phyloP scores from a whole-genome alignment of 345 rosid species.

The Murraya koenigii region DNA sequence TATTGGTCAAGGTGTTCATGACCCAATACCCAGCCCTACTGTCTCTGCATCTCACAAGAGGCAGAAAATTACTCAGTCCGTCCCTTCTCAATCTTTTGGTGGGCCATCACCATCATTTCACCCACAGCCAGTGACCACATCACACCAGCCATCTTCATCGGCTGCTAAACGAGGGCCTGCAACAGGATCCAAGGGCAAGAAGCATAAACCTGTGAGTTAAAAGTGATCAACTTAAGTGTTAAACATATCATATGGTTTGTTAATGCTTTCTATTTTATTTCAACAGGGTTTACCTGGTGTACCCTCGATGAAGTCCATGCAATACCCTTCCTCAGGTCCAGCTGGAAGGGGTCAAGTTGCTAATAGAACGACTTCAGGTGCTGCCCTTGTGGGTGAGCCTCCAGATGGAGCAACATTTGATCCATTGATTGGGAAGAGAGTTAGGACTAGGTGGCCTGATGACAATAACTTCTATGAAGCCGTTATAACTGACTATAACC shows the following conservation, averaged over 20 bases:
- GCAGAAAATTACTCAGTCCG: slow-evolving; percentile 54
- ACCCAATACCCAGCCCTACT: slow-evolving; percentile 70
- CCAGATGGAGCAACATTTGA: slow-evolving; percentile 46
- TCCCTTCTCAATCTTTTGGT: slow-evolving; percentile 61
- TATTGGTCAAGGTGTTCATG: slow-evolving; percentile 56
- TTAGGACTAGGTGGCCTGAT: slow-evolving; percentile 89
- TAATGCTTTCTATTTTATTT: slow-evolving; percentile 14
- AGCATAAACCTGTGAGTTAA: slow-evolving; percentile 68
- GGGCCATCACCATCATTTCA: slow-evolving; percentile 62
- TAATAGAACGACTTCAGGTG: slow-evolving; percentile 55
- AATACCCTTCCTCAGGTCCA: slow-evolving; percentile 54
- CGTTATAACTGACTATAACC: slow-evolving; percentile 64
- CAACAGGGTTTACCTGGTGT: slow-evolving; percentile 55
- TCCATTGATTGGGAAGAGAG: slow-evolving; percentile 63
- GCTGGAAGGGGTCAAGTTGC: slow-evolving; percentile 56
- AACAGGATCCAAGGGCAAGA: slow-evolving; percentile 62
- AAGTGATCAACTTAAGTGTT: neutral
- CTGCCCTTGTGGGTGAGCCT: slow-evolving; percentile 41
- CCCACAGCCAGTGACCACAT: slow-evolving; percentile 47
- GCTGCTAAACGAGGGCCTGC: slow-evolving; percentile 57
- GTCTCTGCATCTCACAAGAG: slow-evolving; percentile 75
- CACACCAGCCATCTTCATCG: slow-evolving; percentile 61
- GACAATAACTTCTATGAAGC: slow-evolving; percentile 94
- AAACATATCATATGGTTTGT: neutral
- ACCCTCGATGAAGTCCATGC: slow-evolving; percentile 56